phyloP scores from a whole-genome alignment of 2,329 filamentous ascomycete genomes.

The Xenoacremonium recifei region DNA sequence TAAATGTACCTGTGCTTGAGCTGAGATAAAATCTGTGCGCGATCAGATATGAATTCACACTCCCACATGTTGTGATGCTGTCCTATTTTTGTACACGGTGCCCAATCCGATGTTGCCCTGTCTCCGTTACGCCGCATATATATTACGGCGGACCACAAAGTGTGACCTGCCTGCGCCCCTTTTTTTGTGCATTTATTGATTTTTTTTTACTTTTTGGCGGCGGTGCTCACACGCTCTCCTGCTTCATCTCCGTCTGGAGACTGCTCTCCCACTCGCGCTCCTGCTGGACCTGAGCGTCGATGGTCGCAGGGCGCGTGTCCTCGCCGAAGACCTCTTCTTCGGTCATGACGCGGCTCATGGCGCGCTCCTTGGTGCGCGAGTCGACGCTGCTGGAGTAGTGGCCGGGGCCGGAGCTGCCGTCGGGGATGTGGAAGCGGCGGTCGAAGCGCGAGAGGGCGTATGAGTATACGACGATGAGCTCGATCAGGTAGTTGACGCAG shows the following conservation, averaged over 20 bases:
- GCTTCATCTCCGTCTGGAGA: conserved; percentile 16
- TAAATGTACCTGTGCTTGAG: no score
- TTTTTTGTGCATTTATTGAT: no score
- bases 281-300: conserved; percentile 11
- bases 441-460: conserved; percentile 72
- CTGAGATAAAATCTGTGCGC: no score
- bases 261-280: conserved; percentile 21
- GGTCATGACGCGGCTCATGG: conserved; percentile 16
- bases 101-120: no score
- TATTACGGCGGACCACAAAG: no score
- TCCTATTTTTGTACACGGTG: no score
- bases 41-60: no score
- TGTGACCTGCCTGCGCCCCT: no score
- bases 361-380: conserved; percentile 6
- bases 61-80: no score
- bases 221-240: conserved; percentile 16
- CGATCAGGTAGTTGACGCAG: conserved; percentile 73
- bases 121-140: no score
- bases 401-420: conserved; percentile 62
- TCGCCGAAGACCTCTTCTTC: conserved; percentile 24
- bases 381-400: conserved; percentile 37
- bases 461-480: conserved; percentile 66
- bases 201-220: background rate
- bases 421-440: conserved; percentile 69
- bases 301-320: conserved; percentile 20